Base-by-base conservation (phyloP, 2,329 filamentous ascomycete genomes). In the Penicillium hesseltinei region DNA sequence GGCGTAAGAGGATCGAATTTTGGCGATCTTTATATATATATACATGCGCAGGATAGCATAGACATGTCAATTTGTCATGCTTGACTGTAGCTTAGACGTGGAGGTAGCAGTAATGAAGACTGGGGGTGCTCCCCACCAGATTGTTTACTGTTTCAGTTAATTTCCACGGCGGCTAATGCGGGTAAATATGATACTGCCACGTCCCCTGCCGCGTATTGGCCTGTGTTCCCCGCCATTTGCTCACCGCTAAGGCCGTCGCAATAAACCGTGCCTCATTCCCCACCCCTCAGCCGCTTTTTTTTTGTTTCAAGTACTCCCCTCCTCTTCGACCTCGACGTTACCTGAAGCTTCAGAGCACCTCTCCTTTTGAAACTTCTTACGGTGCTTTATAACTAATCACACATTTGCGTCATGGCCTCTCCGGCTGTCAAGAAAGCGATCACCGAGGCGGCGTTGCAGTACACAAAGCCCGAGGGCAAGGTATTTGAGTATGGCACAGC, bases 401-500 rank as follows among this genome's bases (percentile, higher is more conserved):
- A 50, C n/a, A 42, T 46, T 42, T 54, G 21, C 70, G 67, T 67
- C 69, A 77, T 77, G 75, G 75, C 74, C 63, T 77, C 75, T 60
- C 68, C 72, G 55, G 72, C 69, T 62, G 62, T 78, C 43, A 74
- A 76, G 55, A 69, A 78, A 65, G 75, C 76, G 50, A 78, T 83
- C 67, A 66, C 74, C 49, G 72, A 79, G 61, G 79, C 78, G 52
- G 80, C 78, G 42, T 70, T 73, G 55, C 77, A 78, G 59, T 81
- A 81, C 66, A 72, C 73, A 21, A 82, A 81, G 70, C 79, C 79
- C 11, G 72, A 76, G 50, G 79, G 77, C 56, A 77, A 71, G 66
- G 76, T 78, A 54, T 86, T 84, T 69, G 76, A 81, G 59, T 86
- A 86, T 78, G 83, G 83, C 64, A 86, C 83, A 59, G 83, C 83